Evolutionary conservation across 1,284 basidiomycete genomes (phyloP).

Genomic region (Coniophora puteana): DNA sequence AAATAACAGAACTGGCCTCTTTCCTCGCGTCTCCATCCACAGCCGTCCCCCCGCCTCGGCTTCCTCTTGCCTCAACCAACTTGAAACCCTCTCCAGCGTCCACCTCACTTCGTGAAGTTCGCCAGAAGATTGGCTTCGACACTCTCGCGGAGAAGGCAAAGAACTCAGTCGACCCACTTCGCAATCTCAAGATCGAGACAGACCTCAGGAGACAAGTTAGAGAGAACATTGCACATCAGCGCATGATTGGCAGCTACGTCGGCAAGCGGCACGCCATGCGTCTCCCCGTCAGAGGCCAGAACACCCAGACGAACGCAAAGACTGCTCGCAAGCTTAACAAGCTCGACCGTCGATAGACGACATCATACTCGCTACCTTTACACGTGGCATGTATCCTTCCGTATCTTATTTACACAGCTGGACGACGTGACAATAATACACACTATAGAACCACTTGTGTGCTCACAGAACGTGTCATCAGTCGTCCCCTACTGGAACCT

Average conservation of each 20-base stretch:
- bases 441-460: slow-evolving; percentile 2
- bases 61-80: slow-evolving; percentile 54
- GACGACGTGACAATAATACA: slow-evolving; percentile 11
- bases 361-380: too few species aligned
- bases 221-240: slow-evolving; percentile 88
- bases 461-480: slow-evolving; percentile 27
- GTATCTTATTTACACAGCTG: too few species aligned
- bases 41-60: slow-evolving; percentile 54
- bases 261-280: slow-evolving; percentile 87
- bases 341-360: slow-evolving; percentile 52
- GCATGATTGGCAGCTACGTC: slow-evolving; percentile 86
- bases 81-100: slow-evolving; percentile 47
- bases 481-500: slow-evolving; percentile 80
- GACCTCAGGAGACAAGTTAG: slow-evolving; percentile 76
- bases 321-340: slow-evolving; percentile 86
- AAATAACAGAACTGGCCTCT: slow-evolving; percentile 82
- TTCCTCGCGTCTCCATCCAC: slow-evolving; percentile 85
- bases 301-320: slow-evolving; percentile 81
- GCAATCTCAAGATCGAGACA: slow-evolving; percentile 75
- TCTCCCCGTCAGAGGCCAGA: slow-evolving; percentile 87
- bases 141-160: slow-evolving; percentile 21
- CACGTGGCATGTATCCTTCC: too few species aligned
- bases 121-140: slow-evolving; percentile 27
- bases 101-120: slow-evolving; percentile 38
- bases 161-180: slow-evolving; percentile 58